These are phyloP conservation scores for Santalum album DNA, from an alignment of 164 flowering plant genomes.

Conservation along the genomic window DNA sequence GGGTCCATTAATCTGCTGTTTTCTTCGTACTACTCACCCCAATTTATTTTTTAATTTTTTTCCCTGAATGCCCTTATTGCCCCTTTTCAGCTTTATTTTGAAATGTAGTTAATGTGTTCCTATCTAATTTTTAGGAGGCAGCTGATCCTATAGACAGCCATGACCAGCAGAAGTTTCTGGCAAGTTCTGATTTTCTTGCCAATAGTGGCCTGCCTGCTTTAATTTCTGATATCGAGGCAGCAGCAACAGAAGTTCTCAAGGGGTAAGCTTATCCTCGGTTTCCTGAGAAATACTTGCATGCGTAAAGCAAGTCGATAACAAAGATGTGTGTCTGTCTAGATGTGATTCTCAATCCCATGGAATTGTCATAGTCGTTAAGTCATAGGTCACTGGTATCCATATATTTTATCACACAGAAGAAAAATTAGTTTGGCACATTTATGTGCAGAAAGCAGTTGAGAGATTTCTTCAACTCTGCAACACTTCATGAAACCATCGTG, in stretches of 20 bases:
- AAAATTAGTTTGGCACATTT: neutral
- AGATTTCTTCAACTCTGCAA: constrained; percentile 40
- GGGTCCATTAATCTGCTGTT: too few species aligned
- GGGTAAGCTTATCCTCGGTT: constrained; percentile 34
- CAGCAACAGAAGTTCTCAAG: constrained; percentile 59
- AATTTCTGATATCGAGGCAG: constrained; percentile 51
- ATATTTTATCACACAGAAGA: too few species aligned
- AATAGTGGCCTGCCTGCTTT: constrained; percentile 39
- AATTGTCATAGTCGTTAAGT: too few species aligned
- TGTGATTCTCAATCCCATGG: too few species aligned
- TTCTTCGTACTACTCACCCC: too few species aligned
- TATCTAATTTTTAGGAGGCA: constrained; percentile 44
- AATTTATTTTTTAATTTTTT: too few species aligned
- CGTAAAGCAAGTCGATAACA: too few species aligned
- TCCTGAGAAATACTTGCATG: neutral
- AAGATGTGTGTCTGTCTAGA: too few species aligned
- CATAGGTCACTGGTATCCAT: too few species aligned
- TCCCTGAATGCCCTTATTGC: too few species aligned
- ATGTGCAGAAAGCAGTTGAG: constrained; percentile 72
- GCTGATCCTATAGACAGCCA: constrained; percentile 45
- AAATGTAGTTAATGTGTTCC: too few species aligned
- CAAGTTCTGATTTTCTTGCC: constrained; percentile 71
- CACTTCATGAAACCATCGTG: constrained; percentile 54
- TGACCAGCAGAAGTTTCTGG: constrained; percentile 65
- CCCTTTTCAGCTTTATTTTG: too few species aligned